A percentile compares a stretch with the other conserved stretches of the same genome.
These are phyloP conservation scores for Gyromitra esculenta DNA, from an alignment of 2,329 filamentous ascomycete species.

Conservation along the genomic window DNA sequence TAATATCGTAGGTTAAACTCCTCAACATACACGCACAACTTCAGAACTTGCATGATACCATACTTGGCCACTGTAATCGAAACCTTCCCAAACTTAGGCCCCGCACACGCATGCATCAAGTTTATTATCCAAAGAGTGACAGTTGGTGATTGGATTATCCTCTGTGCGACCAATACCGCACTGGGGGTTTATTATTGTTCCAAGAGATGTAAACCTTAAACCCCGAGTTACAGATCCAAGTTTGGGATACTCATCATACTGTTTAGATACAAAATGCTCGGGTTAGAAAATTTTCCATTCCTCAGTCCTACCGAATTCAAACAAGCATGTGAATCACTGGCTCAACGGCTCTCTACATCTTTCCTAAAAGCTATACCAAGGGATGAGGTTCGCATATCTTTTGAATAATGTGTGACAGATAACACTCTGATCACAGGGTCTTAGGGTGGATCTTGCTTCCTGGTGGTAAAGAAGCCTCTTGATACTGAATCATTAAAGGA, in stretches of 20 bases:
- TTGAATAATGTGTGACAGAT: neutral
- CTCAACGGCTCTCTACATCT: slow-evolving; percentile 6
- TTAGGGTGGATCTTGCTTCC: slow-evolving; percentile 7
- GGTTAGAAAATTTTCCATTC: slow-evolving; percentile 18
- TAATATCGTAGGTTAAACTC: neutral
- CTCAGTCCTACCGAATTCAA: slow-evolving; percentile 19
- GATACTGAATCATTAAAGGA: neutral
- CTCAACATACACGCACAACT: neutral
- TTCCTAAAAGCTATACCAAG: neutral
- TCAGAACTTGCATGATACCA: neutral
- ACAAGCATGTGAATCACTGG: slow-evolving; percentile 28
- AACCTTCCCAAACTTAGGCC: neutral
- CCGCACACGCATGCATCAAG: neutral
- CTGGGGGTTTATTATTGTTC: neutral
- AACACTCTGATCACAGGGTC: neutral
- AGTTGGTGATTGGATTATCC: neutral
- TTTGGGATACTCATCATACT: neutral
- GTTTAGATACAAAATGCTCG: neutral
- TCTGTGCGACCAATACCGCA: neutral
- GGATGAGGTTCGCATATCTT: slow-evolving; percentile 16
- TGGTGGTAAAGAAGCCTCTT: slow-evolving; percentile 20
- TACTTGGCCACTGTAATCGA: neutral
- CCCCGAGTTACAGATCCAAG: neutral
- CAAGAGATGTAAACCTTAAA: neutral
- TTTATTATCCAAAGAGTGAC: neutral